Percentiles rank a stretch among this genome's conserved stretches.
phyloP scores from a whole-genome alignment of 2,329 filamentous ascomycete genomes.

The Trichophyton benhamiae region DNA sequence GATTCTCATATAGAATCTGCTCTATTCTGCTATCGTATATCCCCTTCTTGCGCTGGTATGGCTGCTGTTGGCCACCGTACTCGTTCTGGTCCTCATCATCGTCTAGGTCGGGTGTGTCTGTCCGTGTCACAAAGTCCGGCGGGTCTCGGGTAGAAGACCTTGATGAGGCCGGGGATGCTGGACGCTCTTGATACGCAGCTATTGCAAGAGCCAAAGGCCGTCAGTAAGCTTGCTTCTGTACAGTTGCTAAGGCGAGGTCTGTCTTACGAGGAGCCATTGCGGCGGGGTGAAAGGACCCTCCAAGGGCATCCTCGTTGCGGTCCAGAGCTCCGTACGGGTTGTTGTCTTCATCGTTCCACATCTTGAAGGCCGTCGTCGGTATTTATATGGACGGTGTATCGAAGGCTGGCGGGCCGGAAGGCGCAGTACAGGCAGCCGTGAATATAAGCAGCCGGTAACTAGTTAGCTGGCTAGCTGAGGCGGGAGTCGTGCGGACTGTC shows the following conservation, averaged over 20 bases:
- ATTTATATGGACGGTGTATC: background rate
- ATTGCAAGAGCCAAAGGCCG: slow-evolving; percentile 1
- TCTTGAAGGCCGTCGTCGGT: slow-evolving; percentile 27
- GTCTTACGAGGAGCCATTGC: slow-evolving; percentile 36
- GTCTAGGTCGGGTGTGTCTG: slow-evolving; percentile 40
- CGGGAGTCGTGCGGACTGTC: background rate
- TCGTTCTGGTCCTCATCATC: slow-evolving; percentile 24
- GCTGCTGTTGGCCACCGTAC: slow-evolving; percentile 37
- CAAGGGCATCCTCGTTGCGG: slow-evolving; percentile 62
- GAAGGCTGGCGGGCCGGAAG: background rate
- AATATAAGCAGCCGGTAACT: background rate
- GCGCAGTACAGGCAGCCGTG: background rate
- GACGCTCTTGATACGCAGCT: slow-evolving; percentile 45
- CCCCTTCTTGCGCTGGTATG: slow-evolving; percentile 54
- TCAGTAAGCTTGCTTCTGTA: background rate
- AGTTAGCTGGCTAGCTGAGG: background rate
- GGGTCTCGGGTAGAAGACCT: slow-evolving; percentile 57
- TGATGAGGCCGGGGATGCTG: slow-evolving; percentile 55
- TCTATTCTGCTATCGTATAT: slow-evolving; percentile 93
- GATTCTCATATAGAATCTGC: slow-evolving; percentile 93
- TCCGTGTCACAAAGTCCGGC: slow-evolving; percentile 44
- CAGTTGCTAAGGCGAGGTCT: background rate
- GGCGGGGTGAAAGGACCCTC: slow-evolving; percentile 51
- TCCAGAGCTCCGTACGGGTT: slow-evolving; percentile 95
- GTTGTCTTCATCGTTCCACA: slow-evolving; percentile 99